phyloP scores from a whole-genome alignment of 805 yeast species.

The Saccharomycopsis sp. region DNA sequence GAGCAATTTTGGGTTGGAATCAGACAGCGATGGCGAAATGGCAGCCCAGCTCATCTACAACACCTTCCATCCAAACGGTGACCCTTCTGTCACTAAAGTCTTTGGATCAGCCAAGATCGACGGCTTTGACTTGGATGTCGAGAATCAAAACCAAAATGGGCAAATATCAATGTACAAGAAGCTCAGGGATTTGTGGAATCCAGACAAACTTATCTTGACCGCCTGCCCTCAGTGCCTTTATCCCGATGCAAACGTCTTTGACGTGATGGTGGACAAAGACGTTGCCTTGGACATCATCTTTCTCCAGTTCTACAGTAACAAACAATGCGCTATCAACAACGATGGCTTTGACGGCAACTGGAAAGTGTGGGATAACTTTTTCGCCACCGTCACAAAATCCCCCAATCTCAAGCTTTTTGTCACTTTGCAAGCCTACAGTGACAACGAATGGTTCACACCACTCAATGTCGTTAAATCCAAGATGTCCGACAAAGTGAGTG shows the following conservation, averaged over 20 bases:
- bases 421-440: constrained; percentile 10
- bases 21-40: constrained; percentile 63
- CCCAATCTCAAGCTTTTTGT: constrained; percentile 9
- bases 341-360: constrained; percentile 5
- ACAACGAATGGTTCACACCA: constrained; percentile 5
- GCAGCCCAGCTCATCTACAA: constrained; percentile 55
- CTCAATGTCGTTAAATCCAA: constrained; percentile 1
- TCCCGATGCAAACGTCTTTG: constrained; percentile 43
- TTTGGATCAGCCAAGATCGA: constrained; percentile 15
- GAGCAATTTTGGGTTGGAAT: constrained; percentile 74
- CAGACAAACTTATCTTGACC: constrained; percentile 44
- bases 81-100: constrained; percentile 24
- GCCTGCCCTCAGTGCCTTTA: constrained; percentile 63
- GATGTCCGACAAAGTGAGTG: constrained; percentile 5
- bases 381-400: neutral
- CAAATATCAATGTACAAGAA: constrained; percentile 37
- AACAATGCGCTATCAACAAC: constrained; percentile 22
- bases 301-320: constrained; percentile 60
- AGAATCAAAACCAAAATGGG: constrained; percentile 35
- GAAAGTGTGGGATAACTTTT: constrained; percentile 7
- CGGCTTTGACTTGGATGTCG: constrained; percentile 18
- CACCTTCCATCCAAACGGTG: constrained; percentile 43
- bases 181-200: constrained; percentile 27
- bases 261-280: constrained; percentile 34
- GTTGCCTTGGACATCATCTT: constrained; percentile 49